These are phyloP conservation scores for Acanthamoeba healyi DNA, from an alignment of 208 protist genomes.

Conservation along the genomic window DNA sequence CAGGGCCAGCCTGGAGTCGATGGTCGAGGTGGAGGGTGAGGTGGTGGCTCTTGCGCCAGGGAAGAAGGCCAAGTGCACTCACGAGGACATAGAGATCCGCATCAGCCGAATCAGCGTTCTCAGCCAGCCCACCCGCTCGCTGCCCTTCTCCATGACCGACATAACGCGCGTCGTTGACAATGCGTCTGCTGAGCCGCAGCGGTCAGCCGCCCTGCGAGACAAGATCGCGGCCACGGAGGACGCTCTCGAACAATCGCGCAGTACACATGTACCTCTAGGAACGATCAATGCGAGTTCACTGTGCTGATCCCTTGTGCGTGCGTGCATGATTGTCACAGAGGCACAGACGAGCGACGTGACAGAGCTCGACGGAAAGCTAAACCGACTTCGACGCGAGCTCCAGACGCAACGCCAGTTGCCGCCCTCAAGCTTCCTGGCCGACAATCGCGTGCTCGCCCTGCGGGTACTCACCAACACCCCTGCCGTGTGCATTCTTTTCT, in stretches of 20 bases:
- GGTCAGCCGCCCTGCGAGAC: too few species aligned
- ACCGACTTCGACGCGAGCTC: background rate
- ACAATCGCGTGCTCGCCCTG: background rate
- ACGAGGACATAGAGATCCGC: conserved; percentile 76
- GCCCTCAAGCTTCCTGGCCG: background rate
- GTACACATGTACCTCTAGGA: too few species aligned
- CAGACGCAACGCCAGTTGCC: background rate
- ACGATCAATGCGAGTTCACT: too few species aligned
- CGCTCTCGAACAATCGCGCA: background rate
- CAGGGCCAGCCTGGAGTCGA: conserved; percentile 55
- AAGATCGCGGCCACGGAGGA: background rate
- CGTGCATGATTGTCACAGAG: too few species aligned
- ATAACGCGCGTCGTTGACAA: too few species aligned
- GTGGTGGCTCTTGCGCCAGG: background rate
- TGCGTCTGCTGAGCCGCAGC: too few species aligned
- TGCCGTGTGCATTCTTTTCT: too few species aligned
- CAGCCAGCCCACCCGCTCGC: background rate
- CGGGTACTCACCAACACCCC: background rate
- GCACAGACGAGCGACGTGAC: too few species aligned
- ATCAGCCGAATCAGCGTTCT: conserved; percentile 16
- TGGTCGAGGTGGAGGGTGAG: conserved; percentile 73
- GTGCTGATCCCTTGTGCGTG: too few species aligned
- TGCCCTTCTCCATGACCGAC: background rate
- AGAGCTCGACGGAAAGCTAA: background rate
- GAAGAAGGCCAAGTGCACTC: conserved; percentile 43